Evolutionary conservation across 139 green algal genomes (phyloP).

Genomic region (Cymbomonas tetramitiformis): DNA sequence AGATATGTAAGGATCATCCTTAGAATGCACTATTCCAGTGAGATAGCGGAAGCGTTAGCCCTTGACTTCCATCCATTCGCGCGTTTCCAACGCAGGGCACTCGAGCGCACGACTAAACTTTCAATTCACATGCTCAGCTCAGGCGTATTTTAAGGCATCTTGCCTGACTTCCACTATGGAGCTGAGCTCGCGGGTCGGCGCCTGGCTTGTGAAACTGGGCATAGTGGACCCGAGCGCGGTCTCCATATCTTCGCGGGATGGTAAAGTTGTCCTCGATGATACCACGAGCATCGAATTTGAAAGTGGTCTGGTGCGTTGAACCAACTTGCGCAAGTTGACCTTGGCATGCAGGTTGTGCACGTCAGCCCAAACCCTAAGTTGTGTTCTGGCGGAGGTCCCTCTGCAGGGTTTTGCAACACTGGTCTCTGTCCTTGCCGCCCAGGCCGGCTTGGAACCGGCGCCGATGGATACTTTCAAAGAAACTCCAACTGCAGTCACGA

Average conservation of each 20-base stretch:
- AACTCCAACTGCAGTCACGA: neutral
- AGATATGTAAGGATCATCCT: no score
- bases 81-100: no score
- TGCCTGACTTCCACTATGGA: neutral
- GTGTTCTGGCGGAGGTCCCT: neutral
- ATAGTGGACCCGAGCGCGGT: neutral
- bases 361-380: neutral
- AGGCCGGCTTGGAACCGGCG: neutral
- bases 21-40: no score
- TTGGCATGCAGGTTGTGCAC: neutral
- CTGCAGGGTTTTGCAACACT: neutral
- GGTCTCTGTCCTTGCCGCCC: neutral
- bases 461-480: constrained; percentile 1
- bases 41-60: no score
- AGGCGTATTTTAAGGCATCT: neutral
- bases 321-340: neutral
- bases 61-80: no score
- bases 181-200: neutral
- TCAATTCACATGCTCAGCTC: no score
- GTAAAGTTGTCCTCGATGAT: neutral
- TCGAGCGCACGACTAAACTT: no score
- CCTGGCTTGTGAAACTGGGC: neutral
- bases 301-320: neutral
- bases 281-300: neutral
- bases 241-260: neutral